Conservation (phyloP, 2,329 filamentous ascomycete genomes). For the Fusarium nematophilum region DNA sequence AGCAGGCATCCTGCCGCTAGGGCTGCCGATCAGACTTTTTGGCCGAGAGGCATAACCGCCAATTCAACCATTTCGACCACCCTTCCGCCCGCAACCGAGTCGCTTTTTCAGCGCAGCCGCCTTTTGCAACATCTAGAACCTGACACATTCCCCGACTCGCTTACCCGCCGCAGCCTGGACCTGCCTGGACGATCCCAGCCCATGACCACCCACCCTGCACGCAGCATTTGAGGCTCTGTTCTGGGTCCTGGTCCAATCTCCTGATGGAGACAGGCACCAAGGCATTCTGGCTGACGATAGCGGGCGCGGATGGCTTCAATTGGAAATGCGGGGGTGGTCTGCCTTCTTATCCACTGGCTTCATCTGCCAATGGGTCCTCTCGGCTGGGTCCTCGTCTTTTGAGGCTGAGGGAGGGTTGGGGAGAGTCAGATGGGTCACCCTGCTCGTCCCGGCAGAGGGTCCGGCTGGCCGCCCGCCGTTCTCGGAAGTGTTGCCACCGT, state of each 20-base stretch:
- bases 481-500: slow-evolving; percentile 34
- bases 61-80: slow-evolving; percentile 3
- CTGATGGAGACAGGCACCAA: slow-evolving; percentile 7
- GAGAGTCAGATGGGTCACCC: slow-evolving; percentile 40
- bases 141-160: neutral
- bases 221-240: slow-evolving; percentile 31
- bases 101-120: neutral
- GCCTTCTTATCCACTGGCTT: neutral
- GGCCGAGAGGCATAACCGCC: too few species aligned
- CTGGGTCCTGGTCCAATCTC: slow-evolving; percentile 8
- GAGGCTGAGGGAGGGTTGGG: slow-evolving; percentile 24
- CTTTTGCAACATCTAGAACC: too few species aligned
- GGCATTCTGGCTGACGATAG: slow-evolving; percentile 17
- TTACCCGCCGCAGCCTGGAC: slow-evolving; percentile 3
- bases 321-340: slow-evolving; percentile 20
- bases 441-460: neutral
- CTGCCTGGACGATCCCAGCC: too few species aligned
- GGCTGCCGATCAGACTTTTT: slow-evolving; percentile 16
- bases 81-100: slow-evolving; percentile 6
- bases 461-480: slow-evolving; percentile 29
- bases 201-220: neutral
- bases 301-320: neutral
- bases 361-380: slow-evolving; percentile 6
- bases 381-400: slow-evolving; percentile 18
- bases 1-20: slow-evolving; percentile 16